Percentiles rank a stretch among this genome's conserved stretches.
phyloP scores from a whole-genome alignment of 2,329 filamentous ascomycete genomes.

The Scedosporium minutisporum region DNA sequence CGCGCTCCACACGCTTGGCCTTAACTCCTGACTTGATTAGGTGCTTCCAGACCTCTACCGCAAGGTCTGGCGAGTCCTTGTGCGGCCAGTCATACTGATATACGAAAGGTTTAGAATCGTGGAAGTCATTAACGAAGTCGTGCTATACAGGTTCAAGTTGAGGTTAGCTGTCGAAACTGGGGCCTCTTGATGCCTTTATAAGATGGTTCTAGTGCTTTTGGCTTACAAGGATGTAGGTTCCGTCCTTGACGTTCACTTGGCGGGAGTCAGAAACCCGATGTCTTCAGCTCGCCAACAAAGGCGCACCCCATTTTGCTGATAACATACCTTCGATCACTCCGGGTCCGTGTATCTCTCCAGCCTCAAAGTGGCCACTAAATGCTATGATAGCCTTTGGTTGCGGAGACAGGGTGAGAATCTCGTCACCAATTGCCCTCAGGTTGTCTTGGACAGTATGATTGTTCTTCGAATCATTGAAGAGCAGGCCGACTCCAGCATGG shows the following conservation, averaged over 20 bases:
- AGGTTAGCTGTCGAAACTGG: not conserved
- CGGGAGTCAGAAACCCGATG: not conserved
- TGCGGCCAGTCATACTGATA: conserved; percentile 2
- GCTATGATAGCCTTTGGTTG: not conserved
- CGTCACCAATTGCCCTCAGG: not conserved
- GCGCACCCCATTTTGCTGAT: too few species aligned
- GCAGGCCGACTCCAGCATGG: not conserved
- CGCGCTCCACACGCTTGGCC: conserved; percentile 2
- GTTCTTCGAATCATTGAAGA: not conserved
- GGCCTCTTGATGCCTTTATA: not conserved
- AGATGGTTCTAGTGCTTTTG: not conserved
- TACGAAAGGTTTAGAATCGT: not conserved
- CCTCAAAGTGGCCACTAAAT: conserved; percentile 1
- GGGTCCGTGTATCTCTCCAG: not conserved
- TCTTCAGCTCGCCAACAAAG: not conserved
- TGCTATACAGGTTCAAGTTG: not conserved
- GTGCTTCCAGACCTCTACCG: not conserved
- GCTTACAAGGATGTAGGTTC: not conserved
- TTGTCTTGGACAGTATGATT: not conserved
- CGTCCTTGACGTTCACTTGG: not conserved
- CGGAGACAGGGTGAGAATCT: not conserved
- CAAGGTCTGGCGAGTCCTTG: not conserved
- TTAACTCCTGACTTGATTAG: not conserved
- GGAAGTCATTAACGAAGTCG: conserved; percentile 1
- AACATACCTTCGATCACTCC: conserved; percentile 1